Percentiles rank a stretch among this genome's conserved stretches.
Evolutionary conservation across 306 rosid genomes (phyloP).

Genomic region (Luffa acutangula): DNA sequence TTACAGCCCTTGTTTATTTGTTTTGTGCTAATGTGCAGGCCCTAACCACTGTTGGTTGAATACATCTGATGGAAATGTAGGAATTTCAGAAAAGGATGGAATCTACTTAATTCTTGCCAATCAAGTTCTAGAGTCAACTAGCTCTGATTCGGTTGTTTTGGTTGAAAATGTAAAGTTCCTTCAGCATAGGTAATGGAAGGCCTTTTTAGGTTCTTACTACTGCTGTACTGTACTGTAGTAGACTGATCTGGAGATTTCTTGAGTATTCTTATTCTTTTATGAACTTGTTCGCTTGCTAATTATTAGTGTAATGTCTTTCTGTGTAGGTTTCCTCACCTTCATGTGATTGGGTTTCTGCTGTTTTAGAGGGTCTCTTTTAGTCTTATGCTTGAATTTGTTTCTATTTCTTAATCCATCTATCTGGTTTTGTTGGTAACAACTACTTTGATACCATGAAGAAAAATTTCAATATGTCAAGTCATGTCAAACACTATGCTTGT

Average conservation of each 20-base stretch:
- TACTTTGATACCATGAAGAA: no score
- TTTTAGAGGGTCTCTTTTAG: no score
- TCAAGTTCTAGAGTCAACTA: slow-evolving; percentile 22
- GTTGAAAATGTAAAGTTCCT: slow-evolving; percentile 56
- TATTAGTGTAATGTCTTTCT: background rate
- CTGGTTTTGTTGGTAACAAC: no score
- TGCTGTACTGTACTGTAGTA: background rate
- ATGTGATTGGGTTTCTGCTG: no score
- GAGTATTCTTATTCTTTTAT: slow-evolving; percentile 12
- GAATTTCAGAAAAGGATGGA: slow-evolving; percentile 24
- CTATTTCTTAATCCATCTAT: no score
- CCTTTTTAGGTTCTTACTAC: slow-evolving; percentile 7
- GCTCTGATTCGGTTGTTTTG: slow-evolving; percentile 10
- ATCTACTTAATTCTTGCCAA: slow-evolving; percentile 62
- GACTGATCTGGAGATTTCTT: background rate
- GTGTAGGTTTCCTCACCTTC: no score
- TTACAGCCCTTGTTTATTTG: slow-evolving; percentile 4
- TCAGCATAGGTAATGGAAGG: slow-evolving; percentile 51
- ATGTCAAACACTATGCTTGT: no score
- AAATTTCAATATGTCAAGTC: no score
- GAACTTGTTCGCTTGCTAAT: background rate
- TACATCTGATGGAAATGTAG: slow-evolving; percentile 26
- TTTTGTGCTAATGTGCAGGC: slow-evolving; percentile 37
- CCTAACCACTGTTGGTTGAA: slow-evolving; percentile 77
- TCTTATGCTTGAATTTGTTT: no score